Evolutionary conservation across 1,139 yeast genomes (phyloP), one percentile per base, ranked within the genome.

Genomic region (Arxiozyma slooffiae): DNA sequence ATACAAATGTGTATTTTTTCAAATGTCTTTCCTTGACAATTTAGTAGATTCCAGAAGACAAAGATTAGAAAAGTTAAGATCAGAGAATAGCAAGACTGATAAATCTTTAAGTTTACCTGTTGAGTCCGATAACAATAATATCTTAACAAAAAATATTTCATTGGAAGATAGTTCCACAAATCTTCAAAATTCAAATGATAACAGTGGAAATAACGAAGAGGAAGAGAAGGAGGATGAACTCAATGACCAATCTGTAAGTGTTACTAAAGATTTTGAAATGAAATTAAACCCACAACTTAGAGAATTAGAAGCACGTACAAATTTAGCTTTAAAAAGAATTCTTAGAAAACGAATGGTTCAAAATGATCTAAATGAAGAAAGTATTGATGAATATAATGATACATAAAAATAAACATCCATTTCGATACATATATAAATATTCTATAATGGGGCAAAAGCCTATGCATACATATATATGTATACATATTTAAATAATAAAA

Each of bases 231-330:
- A 45, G 17, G 44, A 39, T 16, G 41, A 6, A 22, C 11, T 7
- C 2, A 20, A 16, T 7, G 18, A 30, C 5, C n/a, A 26, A 18
- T 38, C 38, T 30, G 36, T 30, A 17, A 17, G 23, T 26, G 41
- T 37, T 17, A 30, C 71, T 8, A 64, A 70, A 64, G 79, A 74
- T 55, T 57, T 74, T 45, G 68, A 72, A 55, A 59, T 71, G 24
- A 73, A 71, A 52, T 53, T 76, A 9, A 64, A 67, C 43, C 66
- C 66, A 0, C 68, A 69, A 45, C 46, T 73, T 49, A 69, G 67
- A 11, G 56, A 67, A 4, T 57, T 75, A n/a, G 68, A 72, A 20
- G 61, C 64, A 46, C 61, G 67, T 44, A 75, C 78, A 0, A 70
- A 73, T 43, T 61, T 64, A 36, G 72, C 71, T 0, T 66, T 78